Evolutionary conservation across 257 asterid species (phyloP), one percentile per base, ranked within the genome.

Genomic region (Solanum okadae): DNA sequence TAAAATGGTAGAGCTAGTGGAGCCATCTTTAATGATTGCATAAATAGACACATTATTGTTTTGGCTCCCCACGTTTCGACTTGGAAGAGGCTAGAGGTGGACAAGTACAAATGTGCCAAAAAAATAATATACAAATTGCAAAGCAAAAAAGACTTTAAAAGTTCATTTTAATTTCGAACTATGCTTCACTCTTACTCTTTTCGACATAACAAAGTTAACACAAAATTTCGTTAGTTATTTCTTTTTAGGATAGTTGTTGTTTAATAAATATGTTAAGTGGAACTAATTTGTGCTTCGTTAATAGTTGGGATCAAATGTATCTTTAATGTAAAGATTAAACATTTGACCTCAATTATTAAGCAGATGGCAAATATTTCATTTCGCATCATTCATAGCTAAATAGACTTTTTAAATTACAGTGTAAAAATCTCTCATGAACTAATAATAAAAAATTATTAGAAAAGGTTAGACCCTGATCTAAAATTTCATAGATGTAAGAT

Each of bases 51-150:
- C 89, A 81, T 89, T 23, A 90, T 88, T 78, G 87, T 82, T 59
- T 78, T 52, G 88, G 90, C 82, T 88, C 86, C 89, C 90, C 92
- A 89, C 90, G 91, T 89, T 46, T 81, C 42, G 49, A 81, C 68
- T 81, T 44, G 27, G 67, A 46, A 44, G 67, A 79, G 67, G 40
- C 38, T 44, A 23, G 85, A 79, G 67, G 27, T 44, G 85, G 86
- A 81, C 68, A 29, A 81, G 40, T 49, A 46, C 68, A 81, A 81
- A 81, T 81, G 85, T 7, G 27, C 18, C 85, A n/a, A 27, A 81
- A 81, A 70, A 70, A 46, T 6, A 49, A 5, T 1, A 52, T 16
- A 29, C 16, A 81, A 44, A 81, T 81, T 46, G 11, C 10, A 44
- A 81, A 29, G 25, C 4, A 10, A 15, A 81, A 46, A 46, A 46